Base-by-base conservation (phyloP, 2,329 filamentous ascomycete genomes). In the Cadophora luteo-olivacea region DNA sequence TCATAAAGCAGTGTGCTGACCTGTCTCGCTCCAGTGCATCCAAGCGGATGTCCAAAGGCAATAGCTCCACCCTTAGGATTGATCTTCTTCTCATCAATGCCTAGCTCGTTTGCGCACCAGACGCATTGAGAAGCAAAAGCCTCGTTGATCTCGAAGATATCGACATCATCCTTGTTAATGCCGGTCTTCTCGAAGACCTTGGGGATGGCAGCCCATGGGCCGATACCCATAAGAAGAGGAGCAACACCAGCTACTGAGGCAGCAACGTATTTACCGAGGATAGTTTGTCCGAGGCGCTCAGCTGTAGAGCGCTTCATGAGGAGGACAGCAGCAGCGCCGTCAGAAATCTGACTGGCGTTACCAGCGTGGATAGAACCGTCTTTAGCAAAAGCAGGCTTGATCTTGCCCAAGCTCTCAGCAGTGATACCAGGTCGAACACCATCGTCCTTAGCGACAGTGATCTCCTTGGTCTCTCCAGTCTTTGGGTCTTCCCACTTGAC, bases 141-240 rank as follows among this genome's bases (percentile, higher is more conserved):
- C 87, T 99, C 96, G 85, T 99, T 99, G 86, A 99, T 97, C 87
- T 99, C 96, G 78, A 88, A 98, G 78, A 98, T 95, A 79, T 98
- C 96, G 36, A 99, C 93, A 74, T 98, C 95, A 67, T 97, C 91
- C 81, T 91, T 93, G 79, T 84, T 85, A 75, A 99, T 89, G 69
- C 94, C 94, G 0, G 94, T 92, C 80, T 96, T 94, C 79, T 92
- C 87, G 67, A 97, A 90, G 4, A 93, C 94, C 79, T 94, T 92
- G 72, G 96, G 96, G 77, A 99, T 98, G 67, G 96, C 94, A 82
- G 94, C 94, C 89, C 93, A 97, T 62, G 96, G 96, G 1, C 96
- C 96, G 74, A 97, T 86, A 72, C 96, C 96, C 96, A 99, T 98
- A 74, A 98, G 90, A 67, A 97, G 87, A 52, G 96, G 96, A 78